These are phyloP conservation scores for Pittosporum tobira DNA, from an alignment of 129 eudicot genomes.

Conservation along the genomic window DNA sequence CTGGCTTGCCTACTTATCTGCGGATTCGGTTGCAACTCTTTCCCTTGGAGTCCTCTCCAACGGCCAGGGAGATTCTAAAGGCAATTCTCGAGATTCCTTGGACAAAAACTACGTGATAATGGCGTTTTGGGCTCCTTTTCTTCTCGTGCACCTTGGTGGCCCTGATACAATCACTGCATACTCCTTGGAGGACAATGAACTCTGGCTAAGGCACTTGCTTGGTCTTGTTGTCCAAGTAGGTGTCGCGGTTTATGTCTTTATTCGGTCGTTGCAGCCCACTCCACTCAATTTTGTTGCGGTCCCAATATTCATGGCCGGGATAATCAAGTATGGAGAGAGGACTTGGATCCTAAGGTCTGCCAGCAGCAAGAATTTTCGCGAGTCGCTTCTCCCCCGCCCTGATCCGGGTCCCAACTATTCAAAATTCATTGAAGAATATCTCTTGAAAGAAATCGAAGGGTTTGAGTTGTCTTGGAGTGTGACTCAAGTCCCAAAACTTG, in stretches of 20 bases:
- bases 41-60: conserved; percentile 29
- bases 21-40: conserved; percentile 33
- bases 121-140: conserved; percentile 51
- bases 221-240: conserved; percentile 18
- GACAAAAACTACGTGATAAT: conserved; percentile 7
- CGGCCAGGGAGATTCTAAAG: conserved; percentile 15
- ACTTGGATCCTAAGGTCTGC: conserved; percentile 29
- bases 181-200: conserved; percentile 38
- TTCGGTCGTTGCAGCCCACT: conserved; percentile 17
- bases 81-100: background rate
- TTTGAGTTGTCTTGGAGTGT: conserved; percentile 16
- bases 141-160: conserved; percentile 33
- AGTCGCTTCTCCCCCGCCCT: conserved; percentile 30
- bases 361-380: conserved; percentile 25
- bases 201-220: conserved; percentile 30
- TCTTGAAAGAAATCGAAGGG: conserved; percentile 34
- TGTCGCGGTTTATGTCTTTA: conserved; percentile 25
- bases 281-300: conserved; percentile 7
- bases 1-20: conserved; percentile 28
- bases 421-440: conserved; percentile 23
- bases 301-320: conserved; percentile 19
- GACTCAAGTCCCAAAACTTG: conserved; percentile 9
- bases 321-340: conserved; percentile 37
- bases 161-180: conserved; percentile 41
- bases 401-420: conserved; percentile 49